Percentiles rank a stretch among this genome's conserved stretches.
Evolutionary conservation across 495 filamentous ascomycete species (phyloP).

Genomic region (Margaritispora aquatica): DNA sequence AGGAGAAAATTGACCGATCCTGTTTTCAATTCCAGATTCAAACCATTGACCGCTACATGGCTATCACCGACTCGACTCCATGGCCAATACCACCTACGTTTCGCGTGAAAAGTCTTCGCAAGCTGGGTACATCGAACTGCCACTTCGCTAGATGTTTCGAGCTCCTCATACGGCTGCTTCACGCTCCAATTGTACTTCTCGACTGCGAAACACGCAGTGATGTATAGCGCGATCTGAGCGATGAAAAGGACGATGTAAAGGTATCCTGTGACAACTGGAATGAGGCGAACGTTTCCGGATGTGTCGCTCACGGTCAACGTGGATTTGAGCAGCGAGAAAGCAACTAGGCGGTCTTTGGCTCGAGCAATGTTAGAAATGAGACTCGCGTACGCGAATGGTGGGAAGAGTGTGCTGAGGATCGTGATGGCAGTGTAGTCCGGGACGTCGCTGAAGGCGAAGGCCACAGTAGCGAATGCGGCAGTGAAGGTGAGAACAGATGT

Average conservation of each 20-base stretch:
- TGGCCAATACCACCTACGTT: constrained; percentile 16
- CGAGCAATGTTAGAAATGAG: constrained; percentile 16
- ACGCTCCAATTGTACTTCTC: constrained; percentile 16
- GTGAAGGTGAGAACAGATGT: constrained; percentile 34
- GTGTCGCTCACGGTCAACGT: not conserved
- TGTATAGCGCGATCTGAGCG: constrained; percentile 14
- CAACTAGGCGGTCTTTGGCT: constrained; percentile 1
- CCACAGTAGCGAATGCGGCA: constrained; percentile 31
- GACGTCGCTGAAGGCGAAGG: not conserved
- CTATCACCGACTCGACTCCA: constrained; percentile 19
- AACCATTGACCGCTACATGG: constrained; percentile 59
- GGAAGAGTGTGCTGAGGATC: constrained; percentile 11
- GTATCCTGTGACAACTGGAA: constrained; percentile 13
- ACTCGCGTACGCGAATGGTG: constrained; percentile 12
- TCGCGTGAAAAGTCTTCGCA: constrained; percentile 17
- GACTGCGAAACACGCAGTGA: constrained; percentile 10
- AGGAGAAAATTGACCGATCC: constrained; percentile 72
- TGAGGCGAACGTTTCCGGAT: not conserved
- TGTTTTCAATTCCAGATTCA: constrained; percentile 69
- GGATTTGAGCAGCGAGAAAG: constrained; percentile 4
- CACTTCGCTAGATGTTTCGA: constrained; percentile 16
- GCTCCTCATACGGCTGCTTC: constrained; percentile 5
- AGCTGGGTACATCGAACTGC: constrained; percentile 19
- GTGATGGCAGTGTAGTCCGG: not conserved
- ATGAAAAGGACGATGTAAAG: constrained; percentile 20